These are phyloP conservation scores for Colletotrichum tofieldiae DNA, from an alignment of 2,329 filamentous ascomycete species.

Conservation along the genomic window DNA sequence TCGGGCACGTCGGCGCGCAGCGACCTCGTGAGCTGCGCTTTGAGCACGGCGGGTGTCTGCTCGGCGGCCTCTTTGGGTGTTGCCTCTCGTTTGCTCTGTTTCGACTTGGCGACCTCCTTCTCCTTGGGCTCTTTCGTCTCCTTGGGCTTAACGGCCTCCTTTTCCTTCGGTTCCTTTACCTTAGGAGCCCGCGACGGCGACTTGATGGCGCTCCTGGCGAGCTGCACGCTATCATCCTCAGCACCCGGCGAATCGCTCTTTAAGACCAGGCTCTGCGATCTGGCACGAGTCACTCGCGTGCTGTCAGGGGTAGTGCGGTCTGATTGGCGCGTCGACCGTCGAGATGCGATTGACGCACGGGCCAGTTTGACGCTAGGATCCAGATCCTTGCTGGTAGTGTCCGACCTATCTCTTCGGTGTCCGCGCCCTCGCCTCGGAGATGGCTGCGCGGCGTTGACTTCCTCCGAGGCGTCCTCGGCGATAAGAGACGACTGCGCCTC, in stretches of 20 bases:
- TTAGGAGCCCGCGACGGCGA: slow-evolving; percentile 47
- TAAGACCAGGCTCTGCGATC: slow-evolving; percentile 48
- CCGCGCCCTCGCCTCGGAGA: slow-evolving; percentile 36
- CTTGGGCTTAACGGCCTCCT: not conserved
- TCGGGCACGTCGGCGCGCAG: slow-evolving; percentile 68
- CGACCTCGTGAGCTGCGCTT: slow-evolving; percentile 62
- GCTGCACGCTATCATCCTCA: slow-evolving; percentile 47
- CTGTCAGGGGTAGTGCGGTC: slow-evolving; percentile 43
- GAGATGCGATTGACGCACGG: slow-evolving; percentile 41
- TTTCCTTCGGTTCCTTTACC: slow-evolving; percentile 4
- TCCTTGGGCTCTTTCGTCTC: slow-evolving; percentile 2
- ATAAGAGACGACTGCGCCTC: slow-evolving; percentile 41
- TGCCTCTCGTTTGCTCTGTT: slow-evolving; percentile 1
- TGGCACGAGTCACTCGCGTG: slow-evolving; percentile 46
- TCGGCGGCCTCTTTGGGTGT: not conserved
- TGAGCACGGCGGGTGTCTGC: slow-evolving; percentile 50
- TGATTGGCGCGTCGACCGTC: slow-evolving; percentile 42
- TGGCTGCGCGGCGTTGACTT: slow-evolving; percentile 28
- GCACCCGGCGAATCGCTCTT: slow-evolving; percentile 45
- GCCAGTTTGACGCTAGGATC: slow-evolving; percentile 43
- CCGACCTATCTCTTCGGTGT: slow-evolving; percentile 40
- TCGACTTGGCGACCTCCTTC: not conserved
- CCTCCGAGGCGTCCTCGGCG: slow-evolving; percentile 38
- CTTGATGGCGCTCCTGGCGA: slow-evolving; percentile 51
- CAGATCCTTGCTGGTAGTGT: slow-evolving; percentile 31